Conservation (phyloP, 495 filamentous ascomycete genomes). For the Talaromyces proteolyticus region DNA sequence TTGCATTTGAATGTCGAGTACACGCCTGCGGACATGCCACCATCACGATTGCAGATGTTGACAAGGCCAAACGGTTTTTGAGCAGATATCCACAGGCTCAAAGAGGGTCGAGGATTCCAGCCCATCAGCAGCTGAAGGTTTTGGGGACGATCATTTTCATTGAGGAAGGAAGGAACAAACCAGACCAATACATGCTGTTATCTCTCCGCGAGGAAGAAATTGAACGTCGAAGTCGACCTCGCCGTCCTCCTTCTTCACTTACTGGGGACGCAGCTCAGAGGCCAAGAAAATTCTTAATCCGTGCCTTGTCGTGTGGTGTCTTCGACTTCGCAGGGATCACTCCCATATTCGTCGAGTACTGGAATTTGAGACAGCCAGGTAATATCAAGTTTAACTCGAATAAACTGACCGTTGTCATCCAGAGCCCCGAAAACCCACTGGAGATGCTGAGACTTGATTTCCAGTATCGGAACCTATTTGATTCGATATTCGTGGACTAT, state of each 20-base stretch:
- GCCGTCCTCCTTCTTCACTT: background rate
- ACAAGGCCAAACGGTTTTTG: slow-evolving; percentile 22
- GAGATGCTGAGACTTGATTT: slow-evolving; percentile 3
- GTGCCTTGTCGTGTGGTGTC: slow-evolving; percentile 3
- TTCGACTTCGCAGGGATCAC: slow-evolving; percentile 1
- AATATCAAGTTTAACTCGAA: slow-evolving; percentile 5
- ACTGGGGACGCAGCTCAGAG: background rate
- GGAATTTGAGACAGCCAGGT: background rate
- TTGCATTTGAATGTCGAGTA: slow-evolving; percentile 23
- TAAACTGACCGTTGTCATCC: slow-evolving; percentile 2
- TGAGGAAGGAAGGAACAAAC: slow-evolving; percentile 5
- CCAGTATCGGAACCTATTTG: slow-evolving; percentile 3
- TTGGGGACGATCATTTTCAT: slow-evolving; percentile 4
- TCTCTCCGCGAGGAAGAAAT: slow-evolving; percentile 3
- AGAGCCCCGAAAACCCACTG: background rate
- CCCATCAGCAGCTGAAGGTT: background rate
- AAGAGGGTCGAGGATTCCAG: background rate
- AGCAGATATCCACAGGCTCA: slow-evolving; percentile 15
- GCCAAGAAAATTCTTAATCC: slow-evolving; percentile 1
- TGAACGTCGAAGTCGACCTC: slow-evolving; percentile 3
- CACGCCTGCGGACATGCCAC: slow-evolving; percentile 16
- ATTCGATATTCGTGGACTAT: slow-evolving; percentile 2
- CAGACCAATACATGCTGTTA: slow-evolving; percentile 1
- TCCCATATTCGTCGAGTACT: slow-evolving; percentile 5
- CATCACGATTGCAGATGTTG: slow-evolving; percentile 22